Evolutionary conservation across 2,329 filamentous ascomycete species (phyloP).

Genomic region (Fusarium oligoseptatum): DNA sequence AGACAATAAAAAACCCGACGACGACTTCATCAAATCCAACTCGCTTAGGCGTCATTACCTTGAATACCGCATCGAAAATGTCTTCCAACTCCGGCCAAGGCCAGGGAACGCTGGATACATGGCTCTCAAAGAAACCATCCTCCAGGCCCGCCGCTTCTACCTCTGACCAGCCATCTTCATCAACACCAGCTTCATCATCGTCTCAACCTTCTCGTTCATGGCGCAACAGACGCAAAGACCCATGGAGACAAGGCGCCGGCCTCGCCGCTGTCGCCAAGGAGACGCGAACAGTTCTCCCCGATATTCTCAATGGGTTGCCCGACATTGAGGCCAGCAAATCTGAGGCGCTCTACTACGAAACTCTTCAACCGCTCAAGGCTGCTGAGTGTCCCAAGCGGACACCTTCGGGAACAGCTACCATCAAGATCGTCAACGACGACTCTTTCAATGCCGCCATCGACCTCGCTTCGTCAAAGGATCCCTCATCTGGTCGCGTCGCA

Average conservation of each 20-base stretch:
- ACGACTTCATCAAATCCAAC: not conserved
- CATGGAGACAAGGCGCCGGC: conserved; percentile 35
- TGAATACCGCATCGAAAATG: conserved; percentile 14
- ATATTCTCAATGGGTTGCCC: conserved; percentile 60
- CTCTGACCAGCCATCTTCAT: conserved; percentile 19
- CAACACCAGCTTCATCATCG: conserved; percentile 19
- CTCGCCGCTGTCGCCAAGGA: conserved; percentile 61
- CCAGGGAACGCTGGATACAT: conserved; percentile 48
- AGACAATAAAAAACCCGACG: not conserved
- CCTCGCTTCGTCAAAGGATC: conserved; percentile 47
- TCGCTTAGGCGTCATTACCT: not conserved
- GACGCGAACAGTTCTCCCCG: conserved; percentile 61
- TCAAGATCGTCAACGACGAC: conserved; percentile 69
- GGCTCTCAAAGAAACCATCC: conserved; percentile 37
- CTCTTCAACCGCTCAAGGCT: conserved; percentile 55
- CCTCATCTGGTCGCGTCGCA: conserved; percentile 58
- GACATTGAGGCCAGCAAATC: conserved; percentile 54
- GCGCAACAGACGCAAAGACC: conserved; percentile 26
- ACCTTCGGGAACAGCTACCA: conserved; percentile 45
- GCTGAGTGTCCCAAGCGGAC: conserved; percentile 58
- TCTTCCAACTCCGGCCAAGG: conserved; percentile 13
- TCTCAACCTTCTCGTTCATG: conserved; percentile 16
- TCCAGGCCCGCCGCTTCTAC: conserved; percentile 23
- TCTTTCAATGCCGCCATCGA: conserved; percentile 68
- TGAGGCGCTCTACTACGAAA: conserved; percentile 53